Base-by-base conservation (phyloP, 2,329 filamentous ascomycete species). In the Monosporascus sp. region DNA sequence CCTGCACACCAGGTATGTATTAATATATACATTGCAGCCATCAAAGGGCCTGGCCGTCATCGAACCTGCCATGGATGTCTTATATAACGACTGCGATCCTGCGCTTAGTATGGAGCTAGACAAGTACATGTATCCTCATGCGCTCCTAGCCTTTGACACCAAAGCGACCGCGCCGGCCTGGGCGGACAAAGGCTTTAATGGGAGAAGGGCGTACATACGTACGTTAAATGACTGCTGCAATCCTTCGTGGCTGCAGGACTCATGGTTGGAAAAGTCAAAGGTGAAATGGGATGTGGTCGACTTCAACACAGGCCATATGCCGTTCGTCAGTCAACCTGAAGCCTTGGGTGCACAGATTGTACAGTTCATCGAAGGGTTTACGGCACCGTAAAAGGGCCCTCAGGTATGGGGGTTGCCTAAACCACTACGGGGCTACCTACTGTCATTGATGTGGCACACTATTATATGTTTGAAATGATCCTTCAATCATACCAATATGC, bases 281-380 rank as follows among this genome's bases (percentile, higher is more conserved):
- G 63, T 65, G 5, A n/a, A 58, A n/a, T 66, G 64, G 63, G 54
- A 65, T n/a, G 55, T 66, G 2, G 50, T 61, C 3, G 54, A 66
- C 36, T 60, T 65, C 40, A 50, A 62, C 9, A 51, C 60, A 1
- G 64, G 63, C 1, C 63, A 65, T 20, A 63, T 66, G 58, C 63
- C 62, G 5, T 66, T 66, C 24, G 47, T 62, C 17, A 66, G 62
- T 40, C 55, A 58, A 19, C 64, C 64, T 1, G 26, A 58, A 44
- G 51, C 41, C 1, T 26, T 65, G 8, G 60, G 56, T 14, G 53
- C 34, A 26, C 45, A 57, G 26, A 54, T 65, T n/a, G 49, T 56
- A 6, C 54, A 48, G 36, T 54, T 57, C 17, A 40, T 56, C 9
- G 19, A 52, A 14, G 41, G 50, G 2, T 56, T 59, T 22, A 20